Conservation (phyloP, 768 basidiomycete genomes). For the Leccinum fibrillosum region DNA sequence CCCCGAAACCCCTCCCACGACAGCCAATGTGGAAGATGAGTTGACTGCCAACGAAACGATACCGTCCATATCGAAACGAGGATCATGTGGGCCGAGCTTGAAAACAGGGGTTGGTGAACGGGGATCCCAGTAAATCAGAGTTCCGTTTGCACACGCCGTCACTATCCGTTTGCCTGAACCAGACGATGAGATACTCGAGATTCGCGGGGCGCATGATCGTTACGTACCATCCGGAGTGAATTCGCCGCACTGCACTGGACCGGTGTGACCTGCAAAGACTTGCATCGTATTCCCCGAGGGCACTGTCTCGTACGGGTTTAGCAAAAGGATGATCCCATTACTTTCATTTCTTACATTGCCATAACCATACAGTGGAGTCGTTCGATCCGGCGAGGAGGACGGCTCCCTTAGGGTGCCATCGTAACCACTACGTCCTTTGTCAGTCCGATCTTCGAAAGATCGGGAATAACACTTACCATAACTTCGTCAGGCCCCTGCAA, state of each 20-base stretch:
- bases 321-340: background rate
- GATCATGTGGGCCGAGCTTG: slow-evolving; percentile 70
- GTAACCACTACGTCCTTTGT: slow-evolving; percentile 63
- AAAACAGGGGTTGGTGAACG: slow-evolving; percentile 72
- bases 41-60: slow-evolving; percentile 88
- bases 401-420: slow-evolving; percentile 94
- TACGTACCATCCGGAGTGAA: slow-evolving; percentile 85
- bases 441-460: background rate
- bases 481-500: slow-evolving; percentile 95
- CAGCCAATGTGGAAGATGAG: slow-evolving; percentile 81
- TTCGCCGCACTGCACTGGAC: slow-evolving; percentile 79
- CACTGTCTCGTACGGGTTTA: slow-evolving; percentile 47
- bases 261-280: slow-evolving; percentile 89
- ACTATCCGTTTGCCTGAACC: slow-evolving; percentile 78
- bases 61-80: slow-evolving; percentile 75
- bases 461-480: slow-evolving; percentile 57
- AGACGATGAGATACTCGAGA: slow-evolving; percentile 3
- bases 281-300: slow-evolving; percentile 95
- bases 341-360: slow-evolving; percentile 72
- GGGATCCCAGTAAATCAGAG: slow-evolving; percentile 89
- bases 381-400: slow-evolving; percentile 90
- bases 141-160: slow-evolving; percentile 80
- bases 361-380: slow-evolving; percentile 93
- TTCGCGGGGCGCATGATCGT: background rate
- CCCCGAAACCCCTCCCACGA: slow-evolving; percentile 85